A percentile compares a stretch with the other conserved stretches of the same genome.
These are phyloP conservation scores for Haplosporangium sp. DNA, from an alignment of 371 early-diverging fungal genomes.

Conservation along the genomic window DNA sequence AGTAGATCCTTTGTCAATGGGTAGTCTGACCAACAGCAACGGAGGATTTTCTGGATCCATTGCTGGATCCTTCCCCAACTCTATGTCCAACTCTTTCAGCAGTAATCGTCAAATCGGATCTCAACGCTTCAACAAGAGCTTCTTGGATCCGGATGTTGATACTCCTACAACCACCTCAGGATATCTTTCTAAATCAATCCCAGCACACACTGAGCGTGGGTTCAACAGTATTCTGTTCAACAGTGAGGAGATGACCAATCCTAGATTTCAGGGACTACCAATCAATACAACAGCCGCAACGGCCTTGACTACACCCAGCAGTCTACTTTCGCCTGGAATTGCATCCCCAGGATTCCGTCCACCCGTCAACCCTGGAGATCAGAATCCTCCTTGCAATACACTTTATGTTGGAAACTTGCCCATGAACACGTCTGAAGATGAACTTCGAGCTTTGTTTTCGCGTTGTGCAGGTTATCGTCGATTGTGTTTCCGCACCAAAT, in stretches of 20 bases:
- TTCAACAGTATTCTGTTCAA: constrained; percentile 67
- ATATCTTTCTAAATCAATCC: constrained; percentile 56
- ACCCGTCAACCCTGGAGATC: constrained; percentile 77
- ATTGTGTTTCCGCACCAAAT: constrained; percentile 84
- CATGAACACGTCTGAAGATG: constrained; percentile 83
- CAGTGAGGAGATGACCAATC: constrained; percentile 60
- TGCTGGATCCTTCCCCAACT: constrained; percentile 47
- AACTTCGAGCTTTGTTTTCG: constrained; percentile 82
- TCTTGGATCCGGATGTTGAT: constrained; percentile 37
- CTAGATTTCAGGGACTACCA: constrained; percentile 57
- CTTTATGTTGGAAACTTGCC: constrained; percentile 97
- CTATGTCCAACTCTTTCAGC: constrained; percentile 40
- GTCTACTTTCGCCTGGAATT: constrained; percentile 48
- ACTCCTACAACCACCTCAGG: constrained; percentile 30
- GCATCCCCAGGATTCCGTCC: constrained; percentile 53
- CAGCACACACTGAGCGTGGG: constrained; percentile 60
- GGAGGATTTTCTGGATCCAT: constrained; percentile 41
- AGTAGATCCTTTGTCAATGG: constrained; percentile 48
- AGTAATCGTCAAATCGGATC: constrained; percentile 28
- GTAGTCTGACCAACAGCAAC: constrained; percentile 35
- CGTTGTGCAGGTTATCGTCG: constrained; percentile 86
- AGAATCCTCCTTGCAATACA: constrained; percentile 97
- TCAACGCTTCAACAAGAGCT: constrained; percentile 46
- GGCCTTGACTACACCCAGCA: constrained; percentile 35
- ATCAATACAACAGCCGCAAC: constrained; percentile 57